These are phyloP conservation scores for Macrotyloma uniflorum DNA, from an alignment of 306 rosid genomes.

Conservation along the genomic window DNA sequence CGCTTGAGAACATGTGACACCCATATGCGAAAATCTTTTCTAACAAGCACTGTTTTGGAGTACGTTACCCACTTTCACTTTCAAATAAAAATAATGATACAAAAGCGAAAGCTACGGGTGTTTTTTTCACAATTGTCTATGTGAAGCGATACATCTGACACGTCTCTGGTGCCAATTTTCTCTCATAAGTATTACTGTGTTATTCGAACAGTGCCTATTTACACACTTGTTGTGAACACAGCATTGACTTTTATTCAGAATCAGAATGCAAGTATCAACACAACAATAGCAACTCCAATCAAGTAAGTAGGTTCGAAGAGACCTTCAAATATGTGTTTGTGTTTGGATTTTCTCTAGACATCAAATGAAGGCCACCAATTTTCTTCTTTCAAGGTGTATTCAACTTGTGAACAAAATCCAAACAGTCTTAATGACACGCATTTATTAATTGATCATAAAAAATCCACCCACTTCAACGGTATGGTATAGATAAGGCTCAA, in stretches of 20 bases:
- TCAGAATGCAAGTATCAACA: neutral
- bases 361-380: neutral
- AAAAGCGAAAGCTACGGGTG: neutral
- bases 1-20: constrained; percentile 35
- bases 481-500: neutral
- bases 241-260: neutral
- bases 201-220: neutral
- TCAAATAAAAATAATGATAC: constrained; percentile 24
- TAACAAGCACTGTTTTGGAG: constrained; percentile 10
- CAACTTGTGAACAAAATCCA: neutral
- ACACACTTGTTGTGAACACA: neutral
- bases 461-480: neutral
- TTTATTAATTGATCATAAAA: neutral
- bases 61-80: constrained; percentile 13
- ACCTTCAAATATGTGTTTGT: neutral
- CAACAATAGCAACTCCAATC: neutral
- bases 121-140: neutral
- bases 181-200: neutral
- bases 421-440: neutral
- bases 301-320: neutral
- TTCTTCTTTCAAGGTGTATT: neutral
- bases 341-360: neutral
- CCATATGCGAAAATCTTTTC: constrained; percentile 31
- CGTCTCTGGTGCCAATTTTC: neutral
- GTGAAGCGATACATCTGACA: neutral